A percentile compares a stretch with the other conserved stretches of the same genome.
Evolutionary conservation across 345 rosid species (phyloP).

Genomic region (Gossypium longicalyx): DNA sequence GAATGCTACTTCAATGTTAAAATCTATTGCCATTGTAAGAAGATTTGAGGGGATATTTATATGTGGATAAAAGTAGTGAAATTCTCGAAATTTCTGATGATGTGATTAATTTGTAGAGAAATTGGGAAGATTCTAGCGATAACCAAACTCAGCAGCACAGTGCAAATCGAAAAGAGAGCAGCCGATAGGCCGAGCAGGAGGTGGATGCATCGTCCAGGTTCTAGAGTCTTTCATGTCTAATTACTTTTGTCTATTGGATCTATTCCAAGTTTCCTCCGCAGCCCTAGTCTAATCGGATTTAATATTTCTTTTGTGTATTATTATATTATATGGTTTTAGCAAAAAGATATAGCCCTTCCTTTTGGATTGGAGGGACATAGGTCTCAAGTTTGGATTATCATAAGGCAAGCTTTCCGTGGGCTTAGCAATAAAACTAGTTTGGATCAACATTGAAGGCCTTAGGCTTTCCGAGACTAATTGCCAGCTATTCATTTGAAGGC

Average conservation of each 20-base stretch:
- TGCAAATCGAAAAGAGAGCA: not conserved
- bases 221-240: conserved; percentile 6
- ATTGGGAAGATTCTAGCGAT: conserved; percentile 3
- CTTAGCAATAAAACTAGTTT: too few relatives aligned
- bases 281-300: too few relatives aligned
- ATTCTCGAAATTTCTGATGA: conserved; percentile 3
- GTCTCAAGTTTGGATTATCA: too few relatives aligned
- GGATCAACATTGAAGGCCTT: too few relatives aligned
- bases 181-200: not conserved
- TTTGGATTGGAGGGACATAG: too few relatives aligned
- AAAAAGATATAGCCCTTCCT: too few relatives aligned
- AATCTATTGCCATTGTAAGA: not conserved
- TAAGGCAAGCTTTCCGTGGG: too few relatives aligned
- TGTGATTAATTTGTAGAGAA: not conserved
- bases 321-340: too few relatives aligned
- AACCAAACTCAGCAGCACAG: not conserved
- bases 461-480: too few relatives aligned
- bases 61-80: not conserved
- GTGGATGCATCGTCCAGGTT: not conserved
- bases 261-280: not conserved
- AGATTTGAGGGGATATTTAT: not conserved
- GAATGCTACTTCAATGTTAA: not conserved
- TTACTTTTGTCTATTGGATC: not conserved
- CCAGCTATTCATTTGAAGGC: too few relatives aligned
- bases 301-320: not conserved